These are phyloP conservation scores for Murraya paniculata DNA, from an alignment of 345 rosid species.

Conservation along the genomic window DNA sequence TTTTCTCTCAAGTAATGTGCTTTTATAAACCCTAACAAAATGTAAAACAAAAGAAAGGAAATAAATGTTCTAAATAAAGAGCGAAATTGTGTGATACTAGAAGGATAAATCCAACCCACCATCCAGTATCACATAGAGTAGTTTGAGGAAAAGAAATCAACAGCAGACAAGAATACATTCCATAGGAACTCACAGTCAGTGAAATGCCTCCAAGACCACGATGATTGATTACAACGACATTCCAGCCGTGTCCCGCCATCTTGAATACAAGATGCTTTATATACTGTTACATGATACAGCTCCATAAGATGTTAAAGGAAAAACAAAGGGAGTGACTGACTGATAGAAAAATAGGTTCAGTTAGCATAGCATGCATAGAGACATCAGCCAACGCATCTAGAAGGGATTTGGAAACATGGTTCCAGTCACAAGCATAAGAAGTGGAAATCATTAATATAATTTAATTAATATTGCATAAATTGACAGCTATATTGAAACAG, in stretches of 20 bases:
- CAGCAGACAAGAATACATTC: constrained; percentile 1
- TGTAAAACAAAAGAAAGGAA: background rate
- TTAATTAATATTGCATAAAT: background rate
- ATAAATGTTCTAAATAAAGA: background rate
- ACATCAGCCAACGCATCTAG: background rate
- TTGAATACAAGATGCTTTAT: constrained; percentile 36
- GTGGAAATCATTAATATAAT: background rate
- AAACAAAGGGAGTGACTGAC: background rate
- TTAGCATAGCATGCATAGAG: background rate
- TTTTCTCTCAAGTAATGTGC: background rate
- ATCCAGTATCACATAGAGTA: background rate
- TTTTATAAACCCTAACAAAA: background rate
- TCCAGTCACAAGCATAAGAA: background rate
- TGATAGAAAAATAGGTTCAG: background rate
- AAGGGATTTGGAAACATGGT: background rate
- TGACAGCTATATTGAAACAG: background rate
- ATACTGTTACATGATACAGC: constrained; percentile 23
- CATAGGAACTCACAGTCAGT: constrained; percentile 33
- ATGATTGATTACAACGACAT: constrained; percentile 41
- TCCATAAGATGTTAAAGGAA: background rate
- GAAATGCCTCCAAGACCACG: constrained; percentile 43
- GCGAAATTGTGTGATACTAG: background rate
- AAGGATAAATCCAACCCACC: background rate
- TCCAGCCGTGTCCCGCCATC: constrained; percentile 33
- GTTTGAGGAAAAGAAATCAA: background rate